Conservation (phyloP, 2,329 filamentous ascomycete genomes). For the Pseudogymnoascus sp. region DNA sequence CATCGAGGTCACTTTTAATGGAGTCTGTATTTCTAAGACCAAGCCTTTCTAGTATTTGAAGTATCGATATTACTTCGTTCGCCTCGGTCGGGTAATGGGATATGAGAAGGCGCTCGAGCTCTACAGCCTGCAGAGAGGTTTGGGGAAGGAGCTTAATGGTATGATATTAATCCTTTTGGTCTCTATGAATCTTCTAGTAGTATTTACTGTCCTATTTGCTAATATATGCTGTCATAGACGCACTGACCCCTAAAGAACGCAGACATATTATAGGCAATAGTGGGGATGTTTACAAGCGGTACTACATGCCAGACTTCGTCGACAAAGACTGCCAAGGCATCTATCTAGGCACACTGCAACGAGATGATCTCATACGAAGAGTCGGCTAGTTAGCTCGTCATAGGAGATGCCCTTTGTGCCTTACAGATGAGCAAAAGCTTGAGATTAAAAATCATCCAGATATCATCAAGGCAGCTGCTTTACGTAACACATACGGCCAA, state of each 20-base stretch:
- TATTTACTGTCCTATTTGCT: background rate
- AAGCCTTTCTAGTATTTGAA: conserved; percentile 34
- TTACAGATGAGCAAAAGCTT: conserved; percentile 18
- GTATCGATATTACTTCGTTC: conserved; percentile 31
- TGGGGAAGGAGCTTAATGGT: conserved; percentile 24
- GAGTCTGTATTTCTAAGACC: conserved; percentile 19
- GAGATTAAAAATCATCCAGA: conserved; percentile 17
- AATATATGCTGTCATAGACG: conserved; percentile 16
- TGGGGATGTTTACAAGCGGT: conserved; percentile 16
- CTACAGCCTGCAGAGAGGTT: conserved; percentile 23
- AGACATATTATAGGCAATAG: conserved; percentile 18
- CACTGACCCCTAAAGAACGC: conserved; percentile 18
- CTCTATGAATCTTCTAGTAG: background rate
- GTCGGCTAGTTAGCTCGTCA: conserved; percentile 14
- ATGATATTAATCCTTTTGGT: conserved; percentile 11
- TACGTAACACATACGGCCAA: conserved; percentile 7
- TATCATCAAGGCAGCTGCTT: conserved; percentile 13
- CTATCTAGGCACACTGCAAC: conserved; percentile 16
- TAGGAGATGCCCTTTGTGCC: conserved; percentile 11
- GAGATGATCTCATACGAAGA: conserved; percentile 14
- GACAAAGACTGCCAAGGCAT: conserved; percentile 19
- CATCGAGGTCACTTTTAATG: conserved; percentile 15
- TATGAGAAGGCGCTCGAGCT: conserved; percentile 22
- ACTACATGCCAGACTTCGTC: conserved; percentile 20
- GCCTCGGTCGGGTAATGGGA: conserved; percentile 25